Evolutionary conservation across 495 filamentous ascomycete genomes (phyloP).

Genomic region (Hypoxylon rickii): DNA sequence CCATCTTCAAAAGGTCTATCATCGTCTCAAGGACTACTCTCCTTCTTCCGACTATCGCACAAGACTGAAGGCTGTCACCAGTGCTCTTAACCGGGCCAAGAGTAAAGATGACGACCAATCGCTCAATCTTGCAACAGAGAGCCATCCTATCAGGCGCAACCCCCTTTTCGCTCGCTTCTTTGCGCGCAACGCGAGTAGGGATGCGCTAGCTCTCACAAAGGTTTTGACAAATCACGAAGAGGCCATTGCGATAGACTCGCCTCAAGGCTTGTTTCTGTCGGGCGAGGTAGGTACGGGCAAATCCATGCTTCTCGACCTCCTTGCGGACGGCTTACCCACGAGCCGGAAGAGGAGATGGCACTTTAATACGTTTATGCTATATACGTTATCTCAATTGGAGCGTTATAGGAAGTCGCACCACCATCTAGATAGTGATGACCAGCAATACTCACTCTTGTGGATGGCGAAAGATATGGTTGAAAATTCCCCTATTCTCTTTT

Average conservation of each 20-base stretch:
- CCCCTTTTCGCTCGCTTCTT: constrained; percentile 55
- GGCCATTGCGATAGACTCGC: constrained; percentile 64
- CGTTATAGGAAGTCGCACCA: constrained; percentile 51
- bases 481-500: constrained; percentile 69
- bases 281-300: constrained; percentile 76
- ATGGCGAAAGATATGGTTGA: constrained; percentile 69
- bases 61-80: constrained; percentile 56
- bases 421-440: constrained; percentile 27
- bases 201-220: constrained; percentile 62
- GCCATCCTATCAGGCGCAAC: constrained; percentile 55
- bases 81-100: constrained; percentile 44
- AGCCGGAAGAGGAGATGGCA: constrained; percentile 70
- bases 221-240: constrained; percentile 65
- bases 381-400: constrained; percentile 67
- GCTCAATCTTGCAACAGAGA: constrained; percentile 43
- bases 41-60: constrained; percentile 64
- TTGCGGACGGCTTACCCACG: constrained; percentile 69
- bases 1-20: constrained; percentile 70
- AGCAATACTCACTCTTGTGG: constrained; percentile 67
- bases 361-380: constrained; percentile 77
- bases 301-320: constrained; percentile 70
- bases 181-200: constrained; percentile 38
- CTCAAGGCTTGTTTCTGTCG: constrained; percentile 67
- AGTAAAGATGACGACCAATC: constrained; percentile 22
- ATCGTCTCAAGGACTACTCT: constrained; percentile 68